Conservation (phyloP, 495 filamentous ascomycete genomes). For the Immersiella caudata region DNA sequence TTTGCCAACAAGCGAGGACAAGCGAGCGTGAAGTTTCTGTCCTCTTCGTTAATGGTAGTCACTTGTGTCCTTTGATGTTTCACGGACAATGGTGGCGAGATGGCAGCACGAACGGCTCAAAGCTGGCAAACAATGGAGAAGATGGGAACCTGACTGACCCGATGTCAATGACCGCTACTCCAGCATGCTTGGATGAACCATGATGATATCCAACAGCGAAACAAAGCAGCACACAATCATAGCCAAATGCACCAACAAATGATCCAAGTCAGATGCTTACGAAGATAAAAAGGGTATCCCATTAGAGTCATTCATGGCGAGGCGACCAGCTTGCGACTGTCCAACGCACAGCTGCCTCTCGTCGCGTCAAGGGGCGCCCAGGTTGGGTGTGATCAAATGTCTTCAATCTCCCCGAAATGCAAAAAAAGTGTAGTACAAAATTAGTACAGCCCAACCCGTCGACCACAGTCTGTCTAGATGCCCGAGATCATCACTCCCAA, state of each 20-base stretch:
- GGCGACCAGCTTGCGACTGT: neutral
- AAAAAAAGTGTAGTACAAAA: neutral
- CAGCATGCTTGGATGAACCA: too few species aligned
- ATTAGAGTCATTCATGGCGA: neutral
- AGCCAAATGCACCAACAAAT: neutral
- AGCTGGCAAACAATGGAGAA: too few species aligned
- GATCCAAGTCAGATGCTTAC: neutral
- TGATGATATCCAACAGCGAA: neutral
- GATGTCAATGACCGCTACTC: too few species aligned
- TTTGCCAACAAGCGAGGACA: too few species aligned
- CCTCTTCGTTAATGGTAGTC: too few species aligned
- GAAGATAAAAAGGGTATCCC: neutral
- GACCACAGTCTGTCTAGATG: slow-evolving; percentile 4
- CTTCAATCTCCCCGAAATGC: neutral
- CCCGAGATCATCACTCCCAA: neutral
- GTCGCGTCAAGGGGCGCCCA: neutral
- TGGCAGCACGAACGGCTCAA: too few species aligned
- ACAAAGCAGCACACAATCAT: neutral
- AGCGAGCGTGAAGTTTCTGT: too few species aligned
- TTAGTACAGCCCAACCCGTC: neutral
- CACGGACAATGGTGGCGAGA: too few species aligned
- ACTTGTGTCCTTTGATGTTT: too few species aligned
- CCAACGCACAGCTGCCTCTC: neutral
- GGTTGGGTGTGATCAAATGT: neutral
- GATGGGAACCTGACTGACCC: too few species aligned